phyloP scores from a whole-genome alignment of 1,284 basidiomycete species.

The Marasmius sp. region DNA sequence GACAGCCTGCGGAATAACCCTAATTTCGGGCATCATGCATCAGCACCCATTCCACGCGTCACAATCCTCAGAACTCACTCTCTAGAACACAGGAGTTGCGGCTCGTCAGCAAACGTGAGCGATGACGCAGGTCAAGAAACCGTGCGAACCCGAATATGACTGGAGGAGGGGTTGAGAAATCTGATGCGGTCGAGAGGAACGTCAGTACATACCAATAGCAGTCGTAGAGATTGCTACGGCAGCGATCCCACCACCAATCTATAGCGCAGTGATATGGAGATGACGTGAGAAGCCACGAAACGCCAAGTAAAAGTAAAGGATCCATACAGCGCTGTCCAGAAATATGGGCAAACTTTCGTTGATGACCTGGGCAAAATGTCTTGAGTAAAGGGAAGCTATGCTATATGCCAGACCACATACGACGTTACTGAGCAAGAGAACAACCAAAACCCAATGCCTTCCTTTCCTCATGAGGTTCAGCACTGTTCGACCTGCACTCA shows the following conservation, averaged over 20 bases:
- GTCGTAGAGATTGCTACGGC: conserved; percentile 85
- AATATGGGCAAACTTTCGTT: conserved; percentile 95
- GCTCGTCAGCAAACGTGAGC: background rate
- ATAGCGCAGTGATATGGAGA: background rate
- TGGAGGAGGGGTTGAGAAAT: conserved; percentile 23
- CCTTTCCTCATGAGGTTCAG: conserved; percentile 77
- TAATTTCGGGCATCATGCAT: conserved; percentile 24
- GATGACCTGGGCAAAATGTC: conserved; percentile 57
- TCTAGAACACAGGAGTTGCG: background rate
- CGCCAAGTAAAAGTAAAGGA: background rate
- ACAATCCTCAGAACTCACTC: conserved; percentile 46
- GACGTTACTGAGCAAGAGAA: conserved; percentile 83
- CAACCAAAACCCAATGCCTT: conserved; percentile 93
- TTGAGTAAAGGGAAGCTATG: background rate
- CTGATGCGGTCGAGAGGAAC: background rate
- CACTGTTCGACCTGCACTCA: conserved; percentile 42
- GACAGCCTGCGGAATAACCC: conserved; percentile 86
- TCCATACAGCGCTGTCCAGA: conserved; percentile 81
- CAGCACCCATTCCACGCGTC: background rate
- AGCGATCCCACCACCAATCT: conserved; percentile 83
- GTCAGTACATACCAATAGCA: conserved; percentile 65
- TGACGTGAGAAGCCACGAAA: background rate
- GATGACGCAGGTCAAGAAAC: background rate
- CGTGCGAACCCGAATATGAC: conserved; percentile 75
- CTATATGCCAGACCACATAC: conserved; percentile 44